phyloP scores from a whole-genome alignment of 2,329 filamentous ascomycete species.

The Aspergillus vadensis region DNA sequence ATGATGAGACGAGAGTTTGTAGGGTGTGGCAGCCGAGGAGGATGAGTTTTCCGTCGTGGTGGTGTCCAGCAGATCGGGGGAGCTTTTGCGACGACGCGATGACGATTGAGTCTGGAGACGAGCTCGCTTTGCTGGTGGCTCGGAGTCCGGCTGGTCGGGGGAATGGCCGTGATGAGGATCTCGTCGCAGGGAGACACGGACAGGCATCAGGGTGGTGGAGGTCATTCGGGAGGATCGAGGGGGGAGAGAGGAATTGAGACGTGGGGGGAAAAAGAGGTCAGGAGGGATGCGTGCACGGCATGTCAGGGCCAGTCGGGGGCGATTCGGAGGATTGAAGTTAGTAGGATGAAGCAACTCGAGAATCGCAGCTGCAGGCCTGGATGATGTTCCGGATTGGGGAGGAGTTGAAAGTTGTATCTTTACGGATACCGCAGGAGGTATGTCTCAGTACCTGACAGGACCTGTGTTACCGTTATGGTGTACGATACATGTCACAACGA shows the following conservation, averaged over 20 bases:
- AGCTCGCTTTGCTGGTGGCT: constrained; percentile 31
- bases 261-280: neutral
- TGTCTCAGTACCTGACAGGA: too few species aligned
- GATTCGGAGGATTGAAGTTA: neutral
- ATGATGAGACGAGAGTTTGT: constrained; percentile 7
- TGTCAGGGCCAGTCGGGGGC: neutral
- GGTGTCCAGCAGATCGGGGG: constrained; percentile 36
- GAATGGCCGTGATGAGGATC: constrained; percentile 23
- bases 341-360: neutral
- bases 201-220: constrained; percentile 33
- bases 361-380: neutral
- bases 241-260: neutral
- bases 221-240: constrained; percentile 9
- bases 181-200: constrained; percentile 38
- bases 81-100: constrained; percentile 33
- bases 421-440: too few species aligned
- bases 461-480: too few species aligned
- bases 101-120: constrained; percentile 22
- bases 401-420: neutral
- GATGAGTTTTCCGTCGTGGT: constrained; percentile 20
- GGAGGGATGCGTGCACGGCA: neutral
- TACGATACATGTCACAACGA: too few species aligned
- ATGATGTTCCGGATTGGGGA: neutral
- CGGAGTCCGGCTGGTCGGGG: constrained; percentile 16
- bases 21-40: constrained; percentile 17